Evolutionary conservation across 1,284 basidiomycete species (phyloP), one percentile per base, ranked within the genome.

Genomic region (Cystobasidium slooffiae): DNA sequence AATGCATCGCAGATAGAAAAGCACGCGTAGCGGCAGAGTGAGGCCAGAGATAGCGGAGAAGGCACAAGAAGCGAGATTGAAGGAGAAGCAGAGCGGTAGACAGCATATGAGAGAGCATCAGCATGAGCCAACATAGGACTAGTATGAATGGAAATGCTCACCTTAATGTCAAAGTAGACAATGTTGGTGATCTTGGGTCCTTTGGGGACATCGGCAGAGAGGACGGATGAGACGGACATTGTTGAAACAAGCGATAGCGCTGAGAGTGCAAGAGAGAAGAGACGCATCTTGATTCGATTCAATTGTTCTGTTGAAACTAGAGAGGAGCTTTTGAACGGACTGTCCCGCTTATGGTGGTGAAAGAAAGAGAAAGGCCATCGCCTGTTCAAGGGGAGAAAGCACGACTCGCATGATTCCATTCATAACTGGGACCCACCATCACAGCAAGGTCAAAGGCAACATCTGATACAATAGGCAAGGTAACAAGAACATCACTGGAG

Each of bases 131-230:
- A 7, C 51, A 12, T 8, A 5, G 14, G 20, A 5, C 49, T 49
- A 22, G 3, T 43, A 8, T 51, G 39, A 6, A 56, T 31, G 52
- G 31, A 24, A 67, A 2, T 72, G n/a, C 78, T 75, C 83, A 96
- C 93, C 80, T 91, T 89, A 76, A 97, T 90, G 83, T 97, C 94
- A 81, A 97, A 97, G 86, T 89, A 97, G 80, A 97, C 91, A 81
- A 78, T 93, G 87, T 92, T 85, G 64, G 94, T 95, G 80, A 97
- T 89, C 84, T 87, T 89, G 18, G 94, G 94, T 18, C 89, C 88
- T 78, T 90, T 91, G 16, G 86, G 86, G 24, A 78, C 78, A 7
- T 76, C 59, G n/a, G 64, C 64, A 69, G 68, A 56, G 37, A 46
- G 24, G 49, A 64, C 59, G 41, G 64, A 6, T 22, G 5, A 66